Percentiles rank a stretch among this genome's conserved stretches.
phyloP scores from a whole-genome alignment of 73 alveolate genomes.

The Tetrahymena elliotti region DNA sequence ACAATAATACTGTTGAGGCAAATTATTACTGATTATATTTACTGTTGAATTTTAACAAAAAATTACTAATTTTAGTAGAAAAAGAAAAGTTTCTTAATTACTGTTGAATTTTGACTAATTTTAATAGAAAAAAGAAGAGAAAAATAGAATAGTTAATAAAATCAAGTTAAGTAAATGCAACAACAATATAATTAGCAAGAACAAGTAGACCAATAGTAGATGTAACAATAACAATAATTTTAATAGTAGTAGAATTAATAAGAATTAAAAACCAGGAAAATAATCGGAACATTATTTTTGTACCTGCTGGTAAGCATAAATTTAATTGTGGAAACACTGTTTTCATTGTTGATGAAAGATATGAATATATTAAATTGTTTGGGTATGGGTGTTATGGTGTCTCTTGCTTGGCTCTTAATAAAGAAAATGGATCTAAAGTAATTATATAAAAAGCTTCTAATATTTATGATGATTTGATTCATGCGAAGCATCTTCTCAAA shows the following conservation, averaged over 20 bases:
- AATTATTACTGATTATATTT: not conserved
- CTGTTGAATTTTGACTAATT: no score
- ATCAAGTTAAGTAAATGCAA: not conserved
- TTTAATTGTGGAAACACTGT: constrained; percentile 41
- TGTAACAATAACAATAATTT: not conserved
- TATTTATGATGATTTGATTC: constrained; percentile 74
- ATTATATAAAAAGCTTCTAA: constrained; percentile 90
- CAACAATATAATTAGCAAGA: not conserved
- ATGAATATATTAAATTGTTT: constrained; percentile 65
- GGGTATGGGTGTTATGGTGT: constrained; percentile 92
- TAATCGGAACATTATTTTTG: not conserved
- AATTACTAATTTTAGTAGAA: not conserved
- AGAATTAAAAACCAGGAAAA: not conserved
- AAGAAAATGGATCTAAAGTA: constrained; percentile 67
- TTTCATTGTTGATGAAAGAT: constrained; percentile 68
- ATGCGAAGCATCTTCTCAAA: constrained; percentile 77
- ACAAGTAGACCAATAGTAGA: not conserved
- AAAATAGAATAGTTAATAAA: not conserved
- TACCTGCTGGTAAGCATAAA: constrained; percentile 41
- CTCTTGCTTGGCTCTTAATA: constrained; percentile 78
- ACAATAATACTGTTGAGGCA: no score
- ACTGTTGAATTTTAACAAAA: not conserved
- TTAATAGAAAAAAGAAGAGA: not conserved
- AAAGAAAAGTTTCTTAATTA: no score
- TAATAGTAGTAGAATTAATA: not conserved